Base-by-base conservation (phyloP, 2,329 filamentous ascomycete genomes). In the Myriosclerotinia curreyana region DNA sequence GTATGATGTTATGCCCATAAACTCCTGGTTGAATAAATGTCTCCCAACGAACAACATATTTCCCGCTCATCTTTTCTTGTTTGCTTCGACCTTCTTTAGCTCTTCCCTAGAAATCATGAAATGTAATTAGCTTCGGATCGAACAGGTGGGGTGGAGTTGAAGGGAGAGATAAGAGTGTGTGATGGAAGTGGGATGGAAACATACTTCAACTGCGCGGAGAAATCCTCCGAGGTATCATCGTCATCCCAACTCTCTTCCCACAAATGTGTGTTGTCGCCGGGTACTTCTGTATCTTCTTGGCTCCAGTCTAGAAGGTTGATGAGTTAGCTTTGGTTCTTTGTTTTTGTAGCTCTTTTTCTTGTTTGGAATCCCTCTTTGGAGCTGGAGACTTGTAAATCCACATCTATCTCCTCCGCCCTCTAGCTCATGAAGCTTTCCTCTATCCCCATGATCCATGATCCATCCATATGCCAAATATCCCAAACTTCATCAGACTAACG, bases 161-260 rank as follows among this genome's bases (percentile, higher is more conserved):
- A 11, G 5, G 25, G 36, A 25, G 11, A 22, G 8, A 17, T 25
- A 6, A 14, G 34, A 9, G 15, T n/a, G 22, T 28, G 1, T 58
- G 42, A 22, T 15, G 17, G 31, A 17, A 51, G 14, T 14, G 20
- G 15, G 2, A n/a, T 46, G 9, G 20, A 38, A 40, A 42, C 89
- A 70, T 78, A 96, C 94, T 92, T 96, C 74, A 99, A 80, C 81
- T 98, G 94, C 74, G 90, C 86, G 15, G 92, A 95, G 77, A 99
- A 99, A 74, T 99, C 95, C 76, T 99, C 95, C 73, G 85, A 95
- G 70, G 92, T 95, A 79, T 98, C 95, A 76, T 98, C 94, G 74
- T 99, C 95, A 75, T 99, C 95, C 95, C 95, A 99, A 82, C 92
- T 97, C 83, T 99, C 95, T 79, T 99, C 95, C 95, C 95, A 99